A percentile compares a stretch with the other conserved stretches of the same genome.
phyloP scores from a whole-genome alignment of 1,284 basidiomycete genomes.

The Tilletia indica region DNA sequence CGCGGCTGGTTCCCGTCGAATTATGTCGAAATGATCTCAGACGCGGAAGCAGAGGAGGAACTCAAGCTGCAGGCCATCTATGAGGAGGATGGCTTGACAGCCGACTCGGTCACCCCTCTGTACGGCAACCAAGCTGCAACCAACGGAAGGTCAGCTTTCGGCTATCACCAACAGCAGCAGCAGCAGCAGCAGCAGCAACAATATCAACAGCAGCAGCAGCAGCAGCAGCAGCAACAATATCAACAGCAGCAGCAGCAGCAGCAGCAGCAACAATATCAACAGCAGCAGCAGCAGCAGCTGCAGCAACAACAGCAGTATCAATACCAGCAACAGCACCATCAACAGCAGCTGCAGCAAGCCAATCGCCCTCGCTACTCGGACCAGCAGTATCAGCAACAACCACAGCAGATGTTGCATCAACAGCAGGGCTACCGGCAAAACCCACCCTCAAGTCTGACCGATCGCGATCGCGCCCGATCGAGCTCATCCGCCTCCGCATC shows the following conservation, averaged over 20 bases:
- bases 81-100: neutral
- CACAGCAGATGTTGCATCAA: neutral
- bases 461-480: neutral
- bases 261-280: constrained; percentile 6
- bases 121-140: neutral
- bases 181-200: no score
- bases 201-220: constrained; percentile 22
- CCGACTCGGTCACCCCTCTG: neutral
- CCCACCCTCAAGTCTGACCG: neutral
- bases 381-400: neutral
- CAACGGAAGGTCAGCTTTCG: neutral
- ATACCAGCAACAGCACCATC: constrained; percentile 21
- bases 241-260: constrained; percentile 18
- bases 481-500: constrained; percentile 23
- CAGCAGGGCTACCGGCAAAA: neutral
- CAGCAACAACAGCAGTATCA: constrained; percentile 8
- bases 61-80: constrained; percentile 6
- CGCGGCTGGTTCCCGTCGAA: constrained; percentile 98
- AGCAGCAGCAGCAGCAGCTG: constrained; percentile 22
- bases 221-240: constrained; percentile 6
- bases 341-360: neutral
- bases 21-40: constrained; percentile 77
- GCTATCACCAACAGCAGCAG: neutral
- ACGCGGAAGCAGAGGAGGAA: constrained; percentile 63
- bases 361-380: neutral